Percentiles rank a stretch among this genome's conserved stretches.
Evolutionary conservation across 169 alveolate species (phyloP).

Genomic region (Eimeria necatrix): DNA sequence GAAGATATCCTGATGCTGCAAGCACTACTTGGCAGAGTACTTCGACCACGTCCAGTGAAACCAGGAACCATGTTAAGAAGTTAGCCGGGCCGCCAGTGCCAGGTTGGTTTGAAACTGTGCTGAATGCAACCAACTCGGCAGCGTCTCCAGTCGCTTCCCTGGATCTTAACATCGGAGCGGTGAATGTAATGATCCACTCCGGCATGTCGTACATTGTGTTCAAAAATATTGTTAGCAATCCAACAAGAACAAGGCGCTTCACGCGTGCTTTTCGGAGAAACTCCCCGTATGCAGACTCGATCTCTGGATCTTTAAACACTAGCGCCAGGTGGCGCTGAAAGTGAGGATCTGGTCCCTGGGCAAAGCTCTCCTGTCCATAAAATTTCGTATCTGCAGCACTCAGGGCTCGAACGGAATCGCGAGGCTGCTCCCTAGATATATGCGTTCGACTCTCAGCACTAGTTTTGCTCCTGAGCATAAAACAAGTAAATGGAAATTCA

Average conservation of each 20-base stretch:
- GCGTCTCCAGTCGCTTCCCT: not conserved
- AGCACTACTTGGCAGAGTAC: slow-evolving; percentile 43
- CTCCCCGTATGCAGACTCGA: slow-evolving; percentile 49
- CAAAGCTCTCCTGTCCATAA: not conserved
- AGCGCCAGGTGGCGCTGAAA: slow-evolving; percentile 9
- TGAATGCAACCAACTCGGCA: not conserved
- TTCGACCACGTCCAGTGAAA: slow-evolving; percentile 51
- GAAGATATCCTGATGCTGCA: slow-evolving; percentile 53
- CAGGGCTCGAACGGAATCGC: not conserved
- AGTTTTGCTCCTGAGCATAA: not conserved
- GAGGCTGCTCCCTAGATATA: not conserved
- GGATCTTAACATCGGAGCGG: slow-evolving; percentile 22
- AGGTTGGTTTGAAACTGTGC: not conserved
- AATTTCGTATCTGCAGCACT: not conserved
- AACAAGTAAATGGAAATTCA: not conserved
- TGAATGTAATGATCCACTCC: slow-evolving; percentile 34
- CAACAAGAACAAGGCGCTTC: slow-evolving; percentile 45
- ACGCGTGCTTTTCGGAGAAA: slow-evolving; percentile 47
- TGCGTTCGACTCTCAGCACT: not conserved
- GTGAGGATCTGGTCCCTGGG: not conserved
- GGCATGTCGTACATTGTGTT: slow-evolving; percentile 71
- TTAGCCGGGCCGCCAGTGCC: not conserved
- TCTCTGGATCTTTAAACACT: slow-evolving; percentile 41
- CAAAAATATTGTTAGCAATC: slow-evolving; percentile 30
- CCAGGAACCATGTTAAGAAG: not conserved